Base-by-base conservation (phyloP, 108 stramenopile species). In the Nannochloropsis granulata region DNA sequence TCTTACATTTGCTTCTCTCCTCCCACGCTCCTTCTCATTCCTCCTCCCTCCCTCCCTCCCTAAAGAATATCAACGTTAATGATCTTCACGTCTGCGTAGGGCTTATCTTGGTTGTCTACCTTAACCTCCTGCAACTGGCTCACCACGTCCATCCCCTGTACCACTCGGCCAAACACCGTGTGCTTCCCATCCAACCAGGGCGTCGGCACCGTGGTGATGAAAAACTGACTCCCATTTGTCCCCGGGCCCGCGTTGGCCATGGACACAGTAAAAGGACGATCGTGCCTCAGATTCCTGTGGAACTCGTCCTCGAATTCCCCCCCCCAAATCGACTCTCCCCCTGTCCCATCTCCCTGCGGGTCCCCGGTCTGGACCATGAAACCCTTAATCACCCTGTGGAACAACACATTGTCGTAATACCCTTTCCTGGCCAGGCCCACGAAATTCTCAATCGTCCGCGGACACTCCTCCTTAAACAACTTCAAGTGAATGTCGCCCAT, bases 231-330 rank as follows among this genome's bases (percentile, higher is more conserved):
- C 11, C 92, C 93, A 0, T 44, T 25, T 79, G 43, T 44, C 24
- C 42, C 34, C 92, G 93, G 92, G 13, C 94, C 96, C 44, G 95
- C 96, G 91, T 98, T 98, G 12, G 97, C 97, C 98, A 98, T 99
- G 82, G 94, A 94, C 3, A 86, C 94, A 13, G 97, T 98, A 86
- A 96, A 98, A 0, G 98, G 97, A 5, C 97, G 92, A 85, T 99
- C 96, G 85, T 96, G 95, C 25, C 93, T 82, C 43, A 95, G 90
- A 56, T 93, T 91, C 79, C 94, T 90, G 43, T 93, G 92, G 88
- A 99, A 95, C 85, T 99, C 99, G 91, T 99, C 99, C 86, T 98
- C 95, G 86, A 99, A 99, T 84, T 97, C 97, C 23, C 98, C 97
- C 24, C 97, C 97, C 99, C 99, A 99, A 78, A 99, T 97, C 79